These are phyloP conservation scores for Backusella australiensis DNA, from an alignment of 192 early-diverging fungal genomes.

Conservation along the genomic window DNA sequence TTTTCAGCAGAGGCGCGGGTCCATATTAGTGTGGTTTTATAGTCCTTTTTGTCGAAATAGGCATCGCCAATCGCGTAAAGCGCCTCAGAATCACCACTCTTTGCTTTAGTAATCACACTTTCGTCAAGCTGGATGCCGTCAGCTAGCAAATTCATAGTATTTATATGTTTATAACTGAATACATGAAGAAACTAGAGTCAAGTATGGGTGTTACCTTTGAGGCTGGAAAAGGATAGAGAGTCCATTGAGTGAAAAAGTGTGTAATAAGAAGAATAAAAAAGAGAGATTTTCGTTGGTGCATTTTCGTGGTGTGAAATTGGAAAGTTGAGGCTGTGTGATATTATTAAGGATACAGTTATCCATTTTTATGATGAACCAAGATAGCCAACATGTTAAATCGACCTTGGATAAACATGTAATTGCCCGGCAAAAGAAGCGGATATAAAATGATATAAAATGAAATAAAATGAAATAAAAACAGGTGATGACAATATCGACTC, in stretches of 20 bases:
- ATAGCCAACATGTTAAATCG: neutral
- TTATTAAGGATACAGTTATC: neutral
- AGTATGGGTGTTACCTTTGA: neutral
- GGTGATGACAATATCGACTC: neutral
- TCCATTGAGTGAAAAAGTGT: no score
- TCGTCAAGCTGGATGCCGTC: neutral
- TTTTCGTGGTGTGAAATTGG: no score
- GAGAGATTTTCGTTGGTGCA: no score
- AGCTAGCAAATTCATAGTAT: neutral
- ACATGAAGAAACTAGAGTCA: neutral
- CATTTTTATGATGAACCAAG: neutral
- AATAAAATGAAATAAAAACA: neutral
- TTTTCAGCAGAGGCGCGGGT: neutral
- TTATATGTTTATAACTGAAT: neutral
- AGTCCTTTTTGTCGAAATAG: neutral
- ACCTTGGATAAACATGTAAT: neutral
- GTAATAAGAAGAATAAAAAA: no score
- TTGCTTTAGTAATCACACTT: neutral
- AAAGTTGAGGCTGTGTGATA: neutral
- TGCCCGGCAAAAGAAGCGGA: neutral
- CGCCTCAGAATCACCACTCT: neutral
- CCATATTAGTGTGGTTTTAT: neutral
- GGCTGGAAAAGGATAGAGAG: neutral
- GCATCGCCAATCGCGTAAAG: neutral
- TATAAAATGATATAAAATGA: neutral